Evolutionary conservation across 2,329 filamentous ascomycete species (phyloP).

Genomic region (Pseudocercospora cruenta): DNA sequence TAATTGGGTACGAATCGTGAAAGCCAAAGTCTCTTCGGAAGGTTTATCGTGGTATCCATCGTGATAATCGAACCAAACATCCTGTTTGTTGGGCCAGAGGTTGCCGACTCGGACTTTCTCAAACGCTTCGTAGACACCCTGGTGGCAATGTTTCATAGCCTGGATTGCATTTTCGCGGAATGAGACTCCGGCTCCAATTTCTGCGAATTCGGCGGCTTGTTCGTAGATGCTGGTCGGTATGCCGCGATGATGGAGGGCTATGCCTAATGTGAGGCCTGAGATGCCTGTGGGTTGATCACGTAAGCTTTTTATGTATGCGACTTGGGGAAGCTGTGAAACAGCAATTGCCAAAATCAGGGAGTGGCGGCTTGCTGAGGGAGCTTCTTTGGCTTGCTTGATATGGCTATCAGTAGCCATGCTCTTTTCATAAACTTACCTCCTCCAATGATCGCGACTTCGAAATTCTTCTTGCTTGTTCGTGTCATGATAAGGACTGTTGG

Average conservation of each 20-base stretch:
- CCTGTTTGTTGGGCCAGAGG: conserved; percentile 39
- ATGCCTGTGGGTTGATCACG: conserved; percentile 48
- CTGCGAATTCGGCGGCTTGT: conserved; percentile 56
- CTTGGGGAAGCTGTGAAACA: not conserved
- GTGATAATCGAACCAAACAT: conserved; percentile 49
- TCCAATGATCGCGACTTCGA: conserved; percentile 29
- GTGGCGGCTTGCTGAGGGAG: too few relatives aligned
- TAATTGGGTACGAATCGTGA: conserved; percentile 32
- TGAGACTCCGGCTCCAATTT: conserved; percentile 62
- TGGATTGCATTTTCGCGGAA: conserved; percentile 59
- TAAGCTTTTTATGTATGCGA: not conserved
- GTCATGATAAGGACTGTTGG: conserved; percentile 18
- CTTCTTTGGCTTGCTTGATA: not conserved
- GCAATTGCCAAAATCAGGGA: not conserved
- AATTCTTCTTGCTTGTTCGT: conserved; percentile 19
- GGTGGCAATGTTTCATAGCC: conserved; percentile 59
- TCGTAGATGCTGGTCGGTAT: conserved; percentile 60
- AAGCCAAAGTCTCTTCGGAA: conserved; percentile 31
- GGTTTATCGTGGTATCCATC: conserved; percentile 38
- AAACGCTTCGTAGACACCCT: conserved; percentile 50
- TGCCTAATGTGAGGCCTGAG: conserved; percentile 58
- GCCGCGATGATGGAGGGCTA: conserved; percentile 51
- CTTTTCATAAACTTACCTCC: conserved; percentile 19
- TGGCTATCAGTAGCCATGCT: not conserved
- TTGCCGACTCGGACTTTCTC: conserved; percentile 48